These are phyloP conservation scores for Leishmania aethiopica DNA, from an alignment of 208 protist species.

Conservation along the genomic window DNA sequence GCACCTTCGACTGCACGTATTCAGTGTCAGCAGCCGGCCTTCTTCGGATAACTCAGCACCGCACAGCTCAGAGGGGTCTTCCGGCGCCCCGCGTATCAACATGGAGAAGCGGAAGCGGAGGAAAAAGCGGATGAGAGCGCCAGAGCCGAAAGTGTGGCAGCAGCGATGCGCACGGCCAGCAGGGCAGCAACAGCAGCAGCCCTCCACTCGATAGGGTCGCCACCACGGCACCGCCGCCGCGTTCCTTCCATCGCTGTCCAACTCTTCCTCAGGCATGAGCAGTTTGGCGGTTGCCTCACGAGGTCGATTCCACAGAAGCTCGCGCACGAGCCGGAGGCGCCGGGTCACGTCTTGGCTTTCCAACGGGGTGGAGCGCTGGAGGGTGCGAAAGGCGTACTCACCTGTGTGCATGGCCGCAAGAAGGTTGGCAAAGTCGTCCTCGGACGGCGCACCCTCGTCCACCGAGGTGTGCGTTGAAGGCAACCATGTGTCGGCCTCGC, in stretches of 20 bases:
- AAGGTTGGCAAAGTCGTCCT: slow-evolving; percentile 10
- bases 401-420: slow-evolving; percentile 4
- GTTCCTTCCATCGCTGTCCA: neutral
- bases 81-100: slow-evolving; percentile 49
- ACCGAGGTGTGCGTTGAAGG: neutral
- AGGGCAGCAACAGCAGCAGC: slow-evolving; percentile 44
- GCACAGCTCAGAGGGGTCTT: slow-evolving; percentile 16
- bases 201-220: slow-evolving; percentile 31
- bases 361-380: slow-evolving; percentile 4
- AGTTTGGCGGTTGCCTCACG: slow-evolving; percentile 1
- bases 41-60: slow-evolving; percentile 26
- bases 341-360: slow-evolving; percentile 23
- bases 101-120: slow-evolving; percentile 54
- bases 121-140: slow-evolving; percentile 56
- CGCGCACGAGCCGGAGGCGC: slow-evolving; percentile 63
- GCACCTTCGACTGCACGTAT: slow-evolving; percentile 14
- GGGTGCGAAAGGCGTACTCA: slow-evolving; percentile 31
- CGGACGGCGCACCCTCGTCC: slow-evolving; percentile 1
- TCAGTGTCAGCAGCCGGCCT: slow-evolving; percentile 24
- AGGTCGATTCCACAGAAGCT: slow-evolving; percentile 76
- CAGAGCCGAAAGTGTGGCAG: slow-evolving; percentile 56
- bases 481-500: neutral
- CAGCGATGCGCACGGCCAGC: slow-evolving; percentile 29
- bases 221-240: slow-evolving; percentile 15
- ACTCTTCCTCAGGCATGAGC: neutral